phyloP scores from a whole-genome alignment of 2,329 filamentous ascomycete genomes.

The Neoarthrinium moseri region DNA sequence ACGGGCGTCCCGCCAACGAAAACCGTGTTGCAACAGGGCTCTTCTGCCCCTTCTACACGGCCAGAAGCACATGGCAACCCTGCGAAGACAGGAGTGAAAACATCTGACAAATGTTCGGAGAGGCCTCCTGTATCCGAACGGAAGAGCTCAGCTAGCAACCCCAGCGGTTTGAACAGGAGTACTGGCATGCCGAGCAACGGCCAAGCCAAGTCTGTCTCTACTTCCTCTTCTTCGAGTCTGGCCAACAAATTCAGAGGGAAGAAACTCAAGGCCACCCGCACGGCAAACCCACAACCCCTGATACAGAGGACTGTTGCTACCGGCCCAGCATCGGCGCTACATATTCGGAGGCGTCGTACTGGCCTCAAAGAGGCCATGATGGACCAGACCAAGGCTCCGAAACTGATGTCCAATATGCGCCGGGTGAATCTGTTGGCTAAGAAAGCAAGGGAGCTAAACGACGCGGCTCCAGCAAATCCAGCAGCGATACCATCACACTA shows the following conservation, averaged over 20 bases:
- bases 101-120: background rate
- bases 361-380: conserved; percentile 36
- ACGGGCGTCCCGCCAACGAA: conserved; percentile 13
- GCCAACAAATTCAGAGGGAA: conserved; percentile 16
- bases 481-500: conserved; percentile 29
- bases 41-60: too few relatives aligned
- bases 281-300: background rate
- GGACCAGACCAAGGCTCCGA: conserved; percentile 40
- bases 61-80: background rate
- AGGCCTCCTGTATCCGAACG: conserved; percentile 22
- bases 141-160: conserved; percentile 33
- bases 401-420: conserved; percentile 37
- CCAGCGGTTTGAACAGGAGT: conserved; percentile 10
- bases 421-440: conserved; percentile 40
- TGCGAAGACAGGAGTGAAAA: too few relatives aligned
- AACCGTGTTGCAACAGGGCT: background rate
- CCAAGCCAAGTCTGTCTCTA: too few relatives aligned
- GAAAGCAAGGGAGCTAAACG: conserved; percentile 40
- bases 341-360: conserved; percentile 17
- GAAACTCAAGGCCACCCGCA: conserved; percentile 23
- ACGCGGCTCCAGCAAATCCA: conserved; percentile 36
- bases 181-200: too few relatives aligned
- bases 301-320: background rate
- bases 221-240: conserved; percentile 12
- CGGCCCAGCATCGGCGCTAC: background rate